Conservation (phyloP, 2,329 filamentous ascomycete genomes). For the Daldinia eschscholtzii region DNA sequence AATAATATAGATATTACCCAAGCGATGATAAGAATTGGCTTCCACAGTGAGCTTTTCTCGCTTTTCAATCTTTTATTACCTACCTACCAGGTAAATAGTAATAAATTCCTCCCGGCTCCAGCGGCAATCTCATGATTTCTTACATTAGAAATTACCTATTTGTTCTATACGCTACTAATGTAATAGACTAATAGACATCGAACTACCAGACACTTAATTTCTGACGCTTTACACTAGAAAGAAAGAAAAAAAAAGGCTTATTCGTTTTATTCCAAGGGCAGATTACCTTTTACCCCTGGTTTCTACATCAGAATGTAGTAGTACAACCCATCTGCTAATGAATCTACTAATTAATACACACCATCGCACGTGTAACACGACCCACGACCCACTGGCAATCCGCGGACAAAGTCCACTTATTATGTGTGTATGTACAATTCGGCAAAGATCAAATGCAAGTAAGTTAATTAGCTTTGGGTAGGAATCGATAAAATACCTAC, state of each 20-base stretch:
- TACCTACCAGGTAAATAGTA: too few species aligned
- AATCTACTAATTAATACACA: constrained; percentile 1
- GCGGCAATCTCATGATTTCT: constrained; percentile 17
- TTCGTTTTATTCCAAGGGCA: constrained; percentile 4
- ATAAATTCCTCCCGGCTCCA: constrained; percentile 19
- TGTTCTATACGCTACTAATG: not conserved
- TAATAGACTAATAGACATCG: not conserved
- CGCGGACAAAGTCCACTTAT: not conserved
- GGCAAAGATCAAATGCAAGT: constrained; percentile 13
- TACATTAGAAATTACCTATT: constrained; percentile 1
- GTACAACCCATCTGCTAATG: not conserved
- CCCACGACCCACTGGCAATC: not conserved
- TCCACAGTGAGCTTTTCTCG: constrained; percentile 10
- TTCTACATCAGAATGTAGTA: not conserved
- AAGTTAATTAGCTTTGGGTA: not conserved
- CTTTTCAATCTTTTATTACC: constrained; percentile 15
- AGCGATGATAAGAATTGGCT: not conserved
- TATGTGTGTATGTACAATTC: constrained; percentile 7
- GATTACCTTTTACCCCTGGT: not conserved
- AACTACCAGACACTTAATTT: constrained; percentile 12
- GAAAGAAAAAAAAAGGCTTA: not conserved
- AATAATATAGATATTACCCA: constrained; percentile 5
- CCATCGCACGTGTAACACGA: constrained; percentile 34
- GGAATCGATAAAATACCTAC: constrained; percentile 1
- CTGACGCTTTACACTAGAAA: not conserved